A percentile compares a stretch with the other conserved stretches of the same genome.
Evolutionary conservation across 163 green algal species (phyloP).

Genomic region (Volvox carteri): DNA sequence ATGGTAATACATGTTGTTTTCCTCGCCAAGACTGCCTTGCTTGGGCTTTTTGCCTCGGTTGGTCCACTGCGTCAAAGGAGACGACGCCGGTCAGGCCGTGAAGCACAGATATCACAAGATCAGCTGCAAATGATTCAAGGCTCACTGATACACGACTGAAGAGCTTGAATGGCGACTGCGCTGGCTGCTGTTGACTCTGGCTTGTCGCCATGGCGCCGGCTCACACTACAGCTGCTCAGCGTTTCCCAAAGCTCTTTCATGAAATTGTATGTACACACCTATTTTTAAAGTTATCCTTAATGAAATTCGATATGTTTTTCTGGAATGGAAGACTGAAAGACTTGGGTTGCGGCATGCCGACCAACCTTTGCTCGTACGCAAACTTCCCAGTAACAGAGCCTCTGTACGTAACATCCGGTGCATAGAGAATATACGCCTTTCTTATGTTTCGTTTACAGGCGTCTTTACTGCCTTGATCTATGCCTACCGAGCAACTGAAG

Average conservation of each 20-base stretch:
- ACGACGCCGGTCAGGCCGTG: neutral
- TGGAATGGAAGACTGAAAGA: neutral
- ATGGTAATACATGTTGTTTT: conserved; percentile 56
- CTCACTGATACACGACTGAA: conserved; percentile 48
- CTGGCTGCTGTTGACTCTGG: conserved; percentile 20
- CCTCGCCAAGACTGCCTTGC: conserved; percentile 38
- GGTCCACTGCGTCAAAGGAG: conserved; percentile 22
- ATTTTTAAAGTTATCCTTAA: neutral
- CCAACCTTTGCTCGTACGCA: no score
- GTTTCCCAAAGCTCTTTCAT: neutral
- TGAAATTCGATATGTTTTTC: neutral
- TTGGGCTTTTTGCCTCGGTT: conserved; percentile 23
- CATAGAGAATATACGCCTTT: no score
- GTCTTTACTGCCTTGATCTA: no score
- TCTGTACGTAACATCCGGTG: no score
- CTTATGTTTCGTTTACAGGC: no score
- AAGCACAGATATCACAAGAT: neutral
- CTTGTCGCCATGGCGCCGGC: neutral
- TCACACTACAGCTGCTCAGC: neutral
- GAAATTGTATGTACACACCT: neutral
- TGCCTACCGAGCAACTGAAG: no score
- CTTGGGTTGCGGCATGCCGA: no score
- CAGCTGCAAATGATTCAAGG: neutral
- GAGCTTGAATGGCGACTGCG: conserved; percentile 43
- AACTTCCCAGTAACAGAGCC: no score